Base-by-base conservation (phyloP, 2,329 filamentous ascomycete species). In the Aspergillus ochraceus region DNA sequence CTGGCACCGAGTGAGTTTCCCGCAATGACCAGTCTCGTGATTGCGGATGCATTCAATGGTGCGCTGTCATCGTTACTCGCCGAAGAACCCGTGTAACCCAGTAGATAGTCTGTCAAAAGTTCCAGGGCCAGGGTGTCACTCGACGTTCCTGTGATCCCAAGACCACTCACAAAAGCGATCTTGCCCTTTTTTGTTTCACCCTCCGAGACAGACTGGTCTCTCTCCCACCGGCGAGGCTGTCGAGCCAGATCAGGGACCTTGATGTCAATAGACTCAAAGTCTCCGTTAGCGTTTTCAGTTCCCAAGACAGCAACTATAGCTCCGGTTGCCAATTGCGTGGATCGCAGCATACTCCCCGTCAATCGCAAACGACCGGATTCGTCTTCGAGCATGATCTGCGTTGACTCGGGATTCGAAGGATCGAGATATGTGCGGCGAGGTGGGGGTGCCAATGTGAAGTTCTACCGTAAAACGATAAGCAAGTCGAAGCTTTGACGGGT, bases 241-340 rank as follows among this genome's bases (percentile, higher is more conserved):
- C 88, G 86, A 17, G 94, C 85, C 4, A 99, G 79, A 72, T 97
- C 92, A 6, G 95, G 91, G 49, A 96, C 88, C 71, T 93, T 91
- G 66, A 97, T 83, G 75, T 97, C 94, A 46, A 98, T 84, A 6
- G 97, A 90, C 68, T 98, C 92, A 61, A 99, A 92, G 67, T 97
- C 91, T 64, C 95, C 95, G 76, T 94, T 89, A 55, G 86, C 83
- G 69, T 97, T 97, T 74, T 99, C 95, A 0, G 92, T 97, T 39
- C 95, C 95, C 80, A 99, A 86, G 3, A 93, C 92, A n/a, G 92
- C 93, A 47, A 98, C 85, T 69, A 99, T 92, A 68, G 91, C 96
- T 26, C 95, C 95, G 0, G 95, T 99, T 2, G 97, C 94, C 8
- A 98, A 84, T 61, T 91, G 81, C 24, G 90, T 83, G 1, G 84